Conservation (phyloP, 345 rosid species). For the Angophora floribunda region DNA sequence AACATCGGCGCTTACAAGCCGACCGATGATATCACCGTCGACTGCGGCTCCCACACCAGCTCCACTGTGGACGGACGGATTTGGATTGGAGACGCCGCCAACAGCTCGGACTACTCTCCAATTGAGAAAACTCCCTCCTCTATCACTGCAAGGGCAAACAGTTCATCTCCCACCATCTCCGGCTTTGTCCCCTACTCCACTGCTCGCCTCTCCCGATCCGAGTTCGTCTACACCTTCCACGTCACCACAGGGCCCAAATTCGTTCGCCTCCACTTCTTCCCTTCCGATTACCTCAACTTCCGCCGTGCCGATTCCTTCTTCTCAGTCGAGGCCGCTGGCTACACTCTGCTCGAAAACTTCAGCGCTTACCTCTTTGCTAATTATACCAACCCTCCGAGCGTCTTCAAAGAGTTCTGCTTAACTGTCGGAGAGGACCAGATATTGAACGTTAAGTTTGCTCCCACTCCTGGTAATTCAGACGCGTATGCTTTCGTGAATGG, state of each 20-base stretch:
- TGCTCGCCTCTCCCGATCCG: constrained; percentile 2
- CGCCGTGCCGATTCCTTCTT: background rate
- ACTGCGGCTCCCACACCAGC: background rate
- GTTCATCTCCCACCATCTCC: background rate
- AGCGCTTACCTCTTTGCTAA: constrained; percentile 7
- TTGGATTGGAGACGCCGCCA: constrained; percentile 2
- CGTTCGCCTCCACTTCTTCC: constrained; percentile 14
- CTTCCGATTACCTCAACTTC: background rate
- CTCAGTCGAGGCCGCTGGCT: constrained; percentile 4
- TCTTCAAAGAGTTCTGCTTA: constrained; percentile 12
- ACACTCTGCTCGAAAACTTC: constrained; percentile 11
- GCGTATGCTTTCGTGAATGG: constrained; percentile 24
- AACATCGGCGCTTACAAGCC: background rate
- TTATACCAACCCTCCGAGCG: background rate
- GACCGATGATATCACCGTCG: background rate
- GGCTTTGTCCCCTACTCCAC: constrained; percentile 3
- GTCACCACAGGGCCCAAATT: constrained; percentile 17
- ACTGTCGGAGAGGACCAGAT: background rate
- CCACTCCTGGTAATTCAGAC: background rate
- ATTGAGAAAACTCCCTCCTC: background rate
- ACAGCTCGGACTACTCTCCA: background rate
- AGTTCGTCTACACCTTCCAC: constrained; percentile 16
- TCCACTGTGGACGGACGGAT: background rate
- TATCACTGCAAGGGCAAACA: background rate
- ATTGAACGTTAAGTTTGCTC: constrained; percentile 10